These are phyloP conservation scores for Penicillium paneum DNA, from an alignment of 2,329 filamentous ascomycete genomes.

Conservation along the genomic window DNA sequence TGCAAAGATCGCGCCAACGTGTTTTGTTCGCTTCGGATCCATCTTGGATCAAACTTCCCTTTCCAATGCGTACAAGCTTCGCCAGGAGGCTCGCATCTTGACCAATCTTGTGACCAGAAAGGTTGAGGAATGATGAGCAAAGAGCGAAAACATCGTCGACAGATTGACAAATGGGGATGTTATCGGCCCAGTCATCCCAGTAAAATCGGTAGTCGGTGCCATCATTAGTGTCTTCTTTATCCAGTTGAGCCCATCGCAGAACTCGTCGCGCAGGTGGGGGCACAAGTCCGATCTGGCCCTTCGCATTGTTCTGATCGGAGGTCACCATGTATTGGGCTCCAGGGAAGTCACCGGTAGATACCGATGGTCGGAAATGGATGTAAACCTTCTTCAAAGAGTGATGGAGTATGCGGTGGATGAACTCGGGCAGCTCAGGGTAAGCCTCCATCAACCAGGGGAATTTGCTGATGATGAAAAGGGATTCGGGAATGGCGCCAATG, in stretches of 20 bases:
- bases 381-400: constrained; percentile 78
- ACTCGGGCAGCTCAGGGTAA: constrained; percentile 75
- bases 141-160: constrained; percentile 88
- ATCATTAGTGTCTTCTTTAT: constrained; percentile 71
- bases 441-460: constrained; percentile 90
- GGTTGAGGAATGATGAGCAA: constrained; percentile 77
- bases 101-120: constrained; percentile 85
- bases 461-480: constrained; percentile 84
- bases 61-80: constrained; percentile 82
- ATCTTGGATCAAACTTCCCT: constrained; percentile 69
- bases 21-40: constrained; percentile 64
- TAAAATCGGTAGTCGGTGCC: constrained; percentile 83
- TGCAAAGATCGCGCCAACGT: constrained; percentile 82
- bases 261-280: constrained; percentile 62
- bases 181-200: constrained; percentile 96
- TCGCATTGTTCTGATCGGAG: constrained; percentile 65
- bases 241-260: constrained; percentile 79
- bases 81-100: constrained; percentile 73
- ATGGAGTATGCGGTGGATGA: constrained; percentile 79
- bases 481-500: constrained; percentile 88
- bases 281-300: constrained; percentile 64
- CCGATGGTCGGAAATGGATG: constrained; percentile 49
- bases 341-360: constrained; percentile 40
- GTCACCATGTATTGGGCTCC: constrained; percentile 52
- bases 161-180: constrained; percentile 83